Conservation (phyloP, 2,329 filamentous ascomycete species). For the Aspergillus piperis region DNA sequence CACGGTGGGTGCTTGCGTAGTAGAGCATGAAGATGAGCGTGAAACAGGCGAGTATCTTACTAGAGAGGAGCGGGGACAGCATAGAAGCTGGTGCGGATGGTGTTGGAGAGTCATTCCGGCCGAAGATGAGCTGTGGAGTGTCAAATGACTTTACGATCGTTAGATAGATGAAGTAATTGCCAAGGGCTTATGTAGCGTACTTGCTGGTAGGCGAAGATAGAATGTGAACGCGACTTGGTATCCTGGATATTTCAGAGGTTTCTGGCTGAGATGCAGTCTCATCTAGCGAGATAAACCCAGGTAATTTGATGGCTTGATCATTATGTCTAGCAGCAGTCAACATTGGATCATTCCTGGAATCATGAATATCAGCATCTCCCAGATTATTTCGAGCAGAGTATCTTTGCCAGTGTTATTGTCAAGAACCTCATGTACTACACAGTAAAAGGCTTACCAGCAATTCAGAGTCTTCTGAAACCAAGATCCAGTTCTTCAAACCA, state of each 20-base stretch:
- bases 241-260: too few relatives aligned
- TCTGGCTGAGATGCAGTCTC: too few relatives aligned
- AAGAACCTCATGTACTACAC: too few relatives aligned
- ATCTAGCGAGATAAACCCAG: too few relatives aligned
- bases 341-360: not conserved
- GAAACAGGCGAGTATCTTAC: slow-evolving; percentile 65
- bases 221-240: too few relatives aligned
- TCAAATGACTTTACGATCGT: not conserved
- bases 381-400: not conserved
- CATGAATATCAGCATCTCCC: not conserved
- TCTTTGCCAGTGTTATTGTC: not conserved
- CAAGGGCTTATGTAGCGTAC: not conserved
- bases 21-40: slow-evolving; percentile 79
- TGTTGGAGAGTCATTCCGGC: slow-evolving; percentile 75
- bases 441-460: too few relatives aligned
- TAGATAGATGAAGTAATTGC: not conserved
- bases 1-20: slow-evolving; percentile 78
- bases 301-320: not conserved
- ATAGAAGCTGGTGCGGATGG: slow-evolving; percentile 90
- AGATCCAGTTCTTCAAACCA: too few relatives aligned
- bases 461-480: too few relatives aligned
- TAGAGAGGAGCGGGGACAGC: slow-evolving; percentile 67
- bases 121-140: slow-evolving; percentile 42
- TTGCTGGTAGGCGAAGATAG: not conserved
- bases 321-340: not conserved